phyloP scores from a whole-genome alignment of 2,329 filamentous ascomycete species.

The Paraphoma chrysanthemicola region DNA sequence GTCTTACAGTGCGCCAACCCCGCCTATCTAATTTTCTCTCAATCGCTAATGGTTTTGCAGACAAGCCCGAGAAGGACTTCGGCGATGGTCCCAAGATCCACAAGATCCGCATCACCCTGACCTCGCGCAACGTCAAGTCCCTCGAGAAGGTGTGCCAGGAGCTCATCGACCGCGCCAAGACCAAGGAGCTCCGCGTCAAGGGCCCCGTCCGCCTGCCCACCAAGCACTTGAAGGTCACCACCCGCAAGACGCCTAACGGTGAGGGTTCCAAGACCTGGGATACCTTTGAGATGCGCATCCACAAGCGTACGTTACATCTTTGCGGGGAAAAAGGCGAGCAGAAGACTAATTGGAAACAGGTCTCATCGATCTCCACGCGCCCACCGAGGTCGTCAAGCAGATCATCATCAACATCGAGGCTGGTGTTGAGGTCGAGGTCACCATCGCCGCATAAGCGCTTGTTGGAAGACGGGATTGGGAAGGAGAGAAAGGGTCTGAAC shows the following conservation, averaged over 20 bases:
- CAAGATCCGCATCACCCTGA: slow-evolving; percentile 98
- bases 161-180: slow-evolving; percentile 97
- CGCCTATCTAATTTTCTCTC: background rate
- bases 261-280: slow-evolving; percentile 99
- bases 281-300: slow-evolving; percentile 97
- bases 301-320: slow-evolving; percentile 71
- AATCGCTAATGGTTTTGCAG: slow-evolving; percentile 22
- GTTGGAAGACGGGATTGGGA: slow-evolving; percentile 14
- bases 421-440: slow-evolving; percentile 91
- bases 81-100: slow-evolving; percentile 94
- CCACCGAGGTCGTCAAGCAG: slow-evolving; percentile 96
- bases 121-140: slow-evolving; percentile 89
- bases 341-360: slow-evolving; percentile 14
- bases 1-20: slow-evolving; percentile 40
- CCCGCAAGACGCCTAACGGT: slow-evolving; percentile 99
- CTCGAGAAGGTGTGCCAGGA: slow-evolving; percentile 92
- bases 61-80: slow-evolving; percentile 93
- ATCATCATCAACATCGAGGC: slow-evolving; percentile 97
- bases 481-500: slow-evolving; percentile 20
- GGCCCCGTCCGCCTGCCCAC: slow-evolving; percentile 96
- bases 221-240: slow-evolving; percentile 95
- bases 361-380: slow-evolving; percentile 96
- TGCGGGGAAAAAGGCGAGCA: background rate
- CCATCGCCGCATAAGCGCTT: slow-evolving; percentile 76
- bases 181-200: slow-evolving; percentile 98